Evolutionary conservation across 192 early-diverging fungal species (phyloP).

Genomic region (Backusella westeae): DNA sequence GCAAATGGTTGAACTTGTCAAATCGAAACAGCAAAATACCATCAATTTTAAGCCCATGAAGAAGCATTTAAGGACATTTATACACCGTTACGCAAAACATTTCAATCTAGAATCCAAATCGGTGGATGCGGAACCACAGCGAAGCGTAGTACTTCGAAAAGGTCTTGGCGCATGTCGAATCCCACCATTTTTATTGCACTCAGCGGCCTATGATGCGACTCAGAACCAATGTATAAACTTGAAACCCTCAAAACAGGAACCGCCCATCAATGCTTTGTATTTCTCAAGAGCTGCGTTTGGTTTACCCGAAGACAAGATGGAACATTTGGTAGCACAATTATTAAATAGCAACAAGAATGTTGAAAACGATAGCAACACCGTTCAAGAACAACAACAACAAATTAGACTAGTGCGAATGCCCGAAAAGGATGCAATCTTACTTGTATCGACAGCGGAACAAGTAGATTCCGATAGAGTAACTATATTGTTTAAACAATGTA

Average conservation of each 20-base stretch:
- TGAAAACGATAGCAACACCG: neutral
- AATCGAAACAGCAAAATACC: conserved; percentile 46
- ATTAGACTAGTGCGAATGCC: neutral
- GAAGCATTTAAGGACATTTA: conserved; percentile 56
- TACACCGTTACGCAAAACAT: conserved; percentile 67
- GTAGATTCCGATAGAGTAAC: neutral
- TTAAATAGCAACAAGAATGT: neutral
- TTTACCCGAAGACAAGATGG: conserved; percentile 28
- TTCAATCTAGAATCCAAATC: conserved; percentile 72
- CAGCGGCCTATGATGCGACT: conserved; percentile 28
- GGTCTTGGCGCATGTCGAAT: conserved; percentile 32
- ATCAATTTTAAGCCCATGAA: conserved; percentile 72
- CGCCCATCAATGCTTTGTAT: conserved; percentile 57
- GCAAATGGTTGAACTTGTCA: conserved; percentile 64
- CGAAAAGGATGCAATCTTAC: neutral
- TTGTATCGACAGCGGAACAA: neutral
- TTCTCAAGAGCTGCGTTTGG: conserved; percentile 50
- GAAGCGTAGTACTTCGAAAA: conserved; percentile 68
- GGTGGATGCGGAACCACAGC: conserved; percentile 73
- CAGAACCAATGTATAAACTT: neutral
- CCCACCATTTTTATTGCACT: conserved; percentile 39
- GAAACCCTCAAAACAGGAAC: conserved; percentile 9
- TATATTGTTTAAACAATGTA: neutral
- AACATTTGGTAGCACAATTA: neutral
- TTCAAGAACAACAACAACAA: neutral